A percentile compares a stretch with the other conserved stretches of the same genome.
Conservation (phyloP, 2,329 filamentous ascomycete species). For the Triangularia setosa region DNA sequence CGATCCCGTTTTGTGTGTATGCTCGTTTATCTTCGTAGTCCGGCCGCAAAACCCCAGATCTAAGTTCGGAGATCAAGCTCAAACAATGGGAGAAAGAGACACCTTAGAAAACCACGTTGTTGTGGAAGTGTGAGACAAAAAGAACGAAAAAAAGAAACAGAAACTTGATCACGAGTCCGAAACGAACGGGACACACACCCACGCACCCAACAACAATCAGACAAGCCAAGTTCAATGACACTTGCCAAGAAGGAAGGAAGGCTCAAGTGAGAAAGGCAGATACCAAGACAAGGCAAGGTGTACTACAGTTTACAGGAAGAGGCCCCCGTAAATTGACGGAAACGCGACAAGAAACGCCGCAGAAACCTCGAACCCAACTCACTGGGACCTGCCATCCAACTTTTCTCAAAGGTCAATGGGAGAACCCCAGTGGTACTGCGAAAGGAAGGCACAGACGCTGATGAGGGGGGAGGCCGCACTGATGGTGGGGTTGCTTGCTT, state of each 20-base stretch:
- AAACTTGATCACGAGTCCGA: background rate
- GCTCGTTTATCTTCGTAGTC: background rate
- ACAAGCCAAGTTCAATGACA: background rate
- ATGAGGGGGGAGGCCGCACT: background rate
- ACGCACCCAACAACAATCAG: background rate
- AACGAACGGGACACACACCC: background rate
- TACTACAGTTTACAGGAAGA: too few relatives aligned
- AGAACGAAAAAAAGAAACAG: constrained; percentile 1
- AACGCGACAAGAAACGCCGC: background rate
- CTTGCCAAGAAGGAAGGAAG: background rate
- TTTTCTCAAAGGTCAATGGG: background rate
- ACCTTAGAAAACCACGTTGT: background rate
- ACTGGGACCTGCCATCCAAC: background rate
- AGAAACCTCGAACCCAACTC: background rate
- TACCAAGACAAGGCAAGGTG: background rate
- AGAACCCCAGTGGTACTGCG: background rate
- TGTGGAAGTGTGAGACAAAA: background rate
- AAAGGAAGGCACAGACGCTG: background rate
- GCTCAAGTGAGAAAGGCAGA: background rate
- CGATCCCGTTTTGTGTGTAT: background rate
- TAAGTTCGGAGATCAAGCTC: background rate
- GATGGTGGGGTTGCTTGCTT: background rate
- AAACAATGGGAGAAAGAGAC: background rate
- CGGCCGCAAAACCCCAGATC: background rate
- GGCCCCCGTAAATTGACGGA: background rate